Evolutionary conservation across 2,329 filamentous ascomycete genomes (phyloP), one percentile per base, ranked within the genome.

Genomic region (Elsinoe perseae): DNA sequence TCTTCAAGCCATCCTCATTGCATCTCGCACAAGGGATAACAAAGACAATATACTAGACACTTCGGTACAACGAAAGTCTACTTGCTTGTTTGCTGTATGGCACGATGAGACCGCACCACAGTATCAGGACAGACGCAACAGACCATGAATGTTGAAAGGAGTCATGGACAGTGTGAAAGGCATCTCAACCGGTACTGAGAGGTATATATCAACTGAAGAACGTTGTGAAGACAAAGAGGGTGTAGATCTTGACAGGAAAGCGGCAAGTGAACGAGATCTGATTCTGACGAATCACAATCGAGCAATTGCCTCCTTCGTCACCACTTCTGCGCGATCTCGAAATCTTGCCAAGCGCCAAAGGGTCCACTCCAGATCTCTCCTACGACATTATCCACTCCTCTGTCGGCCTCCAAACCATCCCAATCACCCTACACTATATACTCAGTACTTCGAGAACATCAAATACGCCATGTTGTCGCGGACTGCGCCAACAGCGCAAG

Each of bases 381-480:
- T 50, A 36, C 16, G 10, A 10, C 28, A 52, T 52, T 25, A 18
- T 21, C 14, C 30, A 28, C 16, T n/a, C 48, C 30, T 21, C 28
- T 52, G n/a, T 52, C 10, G 7, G 23, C 18, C 48, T 52, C 4
- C 30, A 34, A 36, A n/a, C 16, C 48, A 23, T 50, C 27, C 44
- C 12, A 18, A 30, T 5, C 27, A 50, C 21, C 20, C 27, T 30
- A 25, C 16, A 18, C 30, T 4, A 21, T n/a, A 50, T 32, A 12
- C 25, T 30, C 44, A 32, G 12, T 18, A 50, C 44, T 30, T 20
- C 18, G 50, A 20, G 7, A 12, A 21, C 8, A 27, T 53, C 30
- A 36, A 42, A 10, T n/a, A 46, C 53, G 48, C 14, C 20, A 75
- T 75, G 70, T 68, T 74, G 62, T 65, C 71, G 61, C 66, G 72